Conservation (phyloP, 1,284 basidiomycete genomes). For the Afroboletus lepidellus region DNA sequence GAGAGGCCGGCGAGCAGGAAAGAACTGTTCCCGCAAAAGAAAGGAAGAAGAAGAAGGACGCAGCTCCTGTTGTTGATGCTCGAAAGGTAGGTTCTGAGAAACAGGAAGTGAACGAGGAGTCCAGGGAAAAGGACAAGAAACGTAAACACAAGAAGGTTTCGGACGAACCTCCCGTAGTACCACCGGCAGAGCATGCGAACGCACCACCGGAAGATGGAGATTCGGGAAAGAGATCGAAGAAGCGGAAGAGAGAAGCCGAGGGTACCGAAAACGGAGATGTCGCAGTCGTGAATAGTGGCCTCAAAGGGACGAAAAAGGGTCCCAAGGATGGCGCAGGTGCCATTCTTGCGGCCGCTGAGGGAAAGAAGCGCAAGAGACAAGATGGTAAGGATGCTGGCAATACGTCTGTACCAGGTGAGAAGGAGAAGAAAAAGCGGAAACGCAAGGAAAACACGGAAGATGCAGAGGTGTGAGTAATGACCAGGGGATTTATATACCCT, state of each 20-base stretch:
- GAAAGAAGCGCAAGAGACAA: constrained; percentile 26
- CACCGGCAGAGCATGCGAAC: background rate
- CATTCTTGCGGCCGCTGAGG: background rate
- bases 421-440: constrained; percentile 31
- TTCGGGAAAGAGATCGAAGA: constrained; percentile 20
- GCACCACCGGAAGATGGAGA: background rate
- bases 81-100: background rate
- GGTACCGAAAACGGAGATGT: constrained; percentile 4
- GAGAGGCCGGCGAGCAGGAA: constrained; percentile 3
- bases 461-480: background rate
- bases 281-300: constrained; percentile 13
- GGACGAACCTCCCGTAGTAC: background rate
- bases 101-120: background rate
- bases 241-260: constrained; percentile 22
- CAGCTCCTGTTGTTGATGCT: background rate
- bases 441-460: constrained; percentile 8
- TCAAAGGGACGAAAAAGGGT: constrained; percentile 34
- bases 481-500: background rate
- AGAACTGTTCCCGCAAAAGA: constrained; percentile 13
- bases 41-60: constrained; percentile 27
- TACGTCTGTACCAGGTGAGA: constrained; percentile 14
- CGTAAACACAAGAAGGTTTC: constrained; percentile 5
- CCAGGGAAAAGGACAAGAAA: constrained; percentile 13
- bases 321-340: constrained; percentile 3
- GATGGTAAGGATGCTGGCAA: background rate